A percentile compares a stretch with the other conserved stretches of the same genome.
Evolutionary conservation across 2,329 filamentous ascomycete species (phyloP).

Genomic region (Zarea fungicola): DNA sequence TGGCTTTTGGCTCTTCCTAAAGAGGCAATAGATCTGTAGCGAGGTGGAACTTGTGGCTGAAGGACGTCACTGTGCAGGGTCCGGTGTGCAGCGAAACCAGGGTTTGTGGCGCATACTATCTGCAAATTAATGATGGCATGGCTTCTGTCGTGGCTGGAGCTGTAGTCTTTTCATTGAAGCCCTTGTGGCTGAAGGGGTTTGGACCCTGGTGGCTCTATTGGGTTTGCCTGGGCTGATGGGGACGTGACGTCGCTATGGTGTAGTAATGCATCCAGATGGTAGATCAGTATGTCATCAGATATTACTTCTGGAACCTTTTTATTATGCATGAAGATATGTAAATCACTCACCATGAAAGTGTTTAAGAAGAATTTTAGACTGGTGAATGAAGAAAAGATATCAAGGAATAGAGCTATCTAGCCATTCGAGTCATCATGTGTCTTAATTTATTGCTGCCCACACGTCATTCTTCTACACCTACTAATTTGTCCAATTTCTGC

Average conservation of each 20-base stretch:
- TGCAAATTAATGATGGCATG: background rate
- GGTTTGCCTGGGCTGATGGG: background rate
- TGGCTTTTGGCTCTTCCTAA: conserved; percentile 4
- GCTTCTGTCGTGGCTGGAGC: background rate
- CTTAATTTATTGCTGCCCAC: too few relatives aligned
- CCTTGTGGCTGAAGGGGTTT: background rate
- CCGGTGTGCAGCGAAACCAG: conserved; percentile 6
- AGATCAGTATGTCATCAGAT: conserved; percentile 6
- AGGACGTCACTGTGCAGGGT: conserved; percentile 8
- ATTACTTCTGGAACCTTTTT: background rate
- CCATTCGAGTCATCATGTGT: background rate
- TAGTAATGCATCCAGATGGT: background rate
- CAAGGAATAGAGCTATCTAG: background rate
- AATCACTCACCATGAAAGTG: background rate
- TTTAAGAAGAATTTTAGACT: too few relatives aligned
- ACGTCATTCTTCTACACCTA: background rate
- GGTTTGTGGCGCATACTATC: conserved; percentile 6
- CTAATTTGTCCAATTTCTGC: too few relatives aligned
- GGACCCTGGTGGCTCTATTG: background rate
- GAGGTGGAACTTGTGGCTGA: conserved; percentile 8
- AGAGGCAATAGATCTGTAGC: conserved; percentile 10
- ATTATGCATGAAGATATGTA: too few relatives aligned
- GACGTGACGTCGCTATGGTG: conserved; percentile 1
- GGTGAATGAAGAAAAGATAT: background rate
- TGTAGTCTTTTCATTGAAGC: background rate